phyloP scores from a whole-genome alignment of 306 rosid genomes.

The Erythrophleum fordii region DNA sequence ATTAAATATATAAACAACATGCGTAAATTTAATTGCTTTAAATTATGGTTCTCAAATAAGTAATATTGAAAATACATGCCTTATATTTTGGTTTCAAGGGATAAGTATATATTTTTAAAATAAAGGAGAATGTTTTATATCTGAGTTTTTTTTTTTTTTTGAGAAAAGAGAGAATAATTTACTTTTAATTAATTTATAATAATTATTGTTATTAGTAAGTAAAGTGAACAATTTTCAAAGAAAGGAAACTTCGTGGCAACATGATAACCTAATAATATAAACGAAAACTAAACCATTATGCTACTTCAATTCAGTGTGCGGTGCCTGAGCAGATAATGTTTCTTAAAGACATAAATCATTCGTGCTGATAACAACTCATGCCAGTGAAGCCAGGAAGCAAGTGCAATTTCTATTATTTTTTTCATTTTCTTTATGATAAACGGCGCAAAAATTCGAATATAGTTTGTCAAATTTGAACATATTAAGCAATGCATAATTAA shows the following conservation, averaged over 20 bases:
- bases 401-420: neutral
- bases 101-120: too few relatives aligned
- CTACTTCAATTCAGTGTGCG: neutral
- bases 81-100: too few relatives aligned
- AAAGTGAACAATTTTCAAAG: neutral
- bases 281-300: neutral
- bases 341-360: slow-evolving; percentile 8
- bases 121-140: too few relatives aligned
- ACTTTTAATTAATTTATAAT: too few relatives aligned
- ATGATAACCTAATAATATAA: neutral
- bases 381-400: neutral
- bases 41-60: too few relatives aligned
- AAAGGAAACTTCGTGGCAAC: neutral
- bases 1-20: too few relatives aligned
- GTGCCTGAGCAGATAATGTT: neutral
- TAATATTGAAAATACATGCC: too few relatives aligned
- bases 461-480: neutral
- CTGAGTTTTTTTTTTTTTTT: too few relatives aligned
- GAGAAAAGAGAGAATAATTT: too few relatives aligned
- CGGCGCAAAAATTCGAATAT: neutral
- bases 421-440: too few relatives aligned
- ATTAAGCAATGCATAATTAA: neutral
- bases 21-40: too few relatives aligned
- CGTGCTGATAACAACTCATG: slow-evolving; percentile 1
- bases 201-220: neutral